Conservation (phyloP, 148 eudicot species). For the Spergularia marina region DNA sequence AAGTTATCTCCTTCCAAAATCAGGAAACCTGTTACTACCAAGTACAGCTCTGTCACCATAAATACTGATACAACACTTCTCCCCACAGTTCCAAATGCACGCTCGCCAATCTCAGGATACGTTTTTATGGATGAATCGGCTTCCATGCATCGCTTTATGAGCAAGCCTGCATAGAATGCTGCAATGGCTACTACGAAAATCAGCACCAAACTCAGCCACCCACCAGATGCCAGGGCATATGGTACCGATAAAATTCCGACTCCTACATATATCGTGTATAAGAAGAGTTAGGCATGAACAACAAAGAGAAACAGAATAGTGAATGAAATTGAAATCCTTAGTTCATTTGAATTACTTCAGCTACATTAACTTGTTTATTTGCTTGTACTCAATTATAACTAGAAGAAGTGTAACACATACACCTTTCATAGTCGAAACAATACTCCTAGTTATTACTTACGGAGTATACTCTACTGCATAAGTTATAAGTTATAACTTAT, state of each 20-base stretch:
- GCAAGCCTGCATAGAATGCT: conserved; percentile 44
- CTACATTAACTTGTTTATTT: no score
- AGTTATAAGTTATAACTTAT: no score
- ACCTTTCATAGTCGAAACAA: no score
- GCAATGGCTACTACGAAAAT: conserved; percentile 34
- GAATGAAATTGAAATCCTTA: neutral
- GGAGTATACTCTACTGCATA: no score
- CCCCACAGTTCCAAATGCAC: conserved; percentile 49
- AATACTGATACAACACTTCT: conserved; percentile 33
- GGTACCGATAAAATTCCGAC: conserved; percentile 53
- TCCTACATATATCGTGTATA: conserved; percentile 24
- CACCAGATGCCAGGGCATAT: conserved; percentile 49
- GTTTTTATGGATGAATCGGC: conserved; percentile 35
- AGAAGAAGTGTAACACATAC: no score
- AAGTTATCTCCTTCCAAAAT: conserved; percentile 65
- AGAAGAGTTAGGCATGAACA: neutral
- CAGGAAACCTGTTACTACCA: conserved; percentile 54
- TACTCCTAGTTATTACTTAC: no score
- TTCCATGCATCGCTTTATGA: conserved; percentile 56
- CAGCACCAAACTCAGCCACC: conserved; percentile 46
- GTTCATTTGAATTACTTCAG: no score
- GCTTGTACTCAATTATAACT: no score
- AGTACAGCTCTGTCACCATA: conserved; percentile 46
- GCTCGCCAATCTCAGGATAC: conserved; percentile 52
- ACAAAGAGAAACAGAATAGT: neutral